Evolutionary conservation across 2,329 filamentous ascomycete genomes (phyloP).

Genomic region (Xylariaceae sp.): DNA sequence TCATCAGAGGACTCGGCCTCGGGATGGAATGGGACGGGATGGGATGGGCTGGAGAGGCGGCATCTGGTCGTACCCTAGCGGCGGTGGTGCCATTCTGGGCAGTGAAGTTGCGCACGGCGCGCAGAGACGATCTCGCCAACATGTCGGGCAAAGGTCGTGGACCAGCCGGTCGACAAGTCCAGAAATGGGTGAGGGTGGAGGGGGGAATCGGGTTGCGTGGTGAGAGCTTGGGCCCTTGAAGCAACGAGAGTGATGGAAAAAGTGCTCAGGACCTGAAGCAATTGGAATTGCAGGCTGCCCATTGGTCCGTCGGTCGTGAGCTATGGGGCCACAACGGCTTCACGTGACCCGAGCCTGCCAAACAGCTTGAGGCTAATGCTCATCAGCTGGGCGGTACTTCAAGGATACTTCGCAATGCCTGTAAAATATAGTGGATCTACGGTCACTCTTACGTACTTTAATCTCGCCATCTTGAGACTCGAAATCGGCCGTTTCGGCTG

Average conservation of each 20-base stretch:
- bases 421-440: not conserved
- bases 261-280: conserved; percentile 32
- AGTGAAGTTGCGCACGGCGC: conserved; percentile 79
- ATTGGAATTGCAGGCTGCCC: conserved; percentile 30
- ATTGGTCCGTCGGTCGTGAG: conserved; percentile 22
- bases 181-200: conserved; percentile 22
- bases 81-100: conserved; percentile 67
- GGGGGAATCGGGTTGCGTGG: conserved; percentile 20
- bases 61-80: conserved; percentile 61
- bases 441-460: not conserved
- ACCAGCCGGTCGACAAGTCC: conserved; percentile 29
- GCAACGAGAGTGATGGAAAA: conserved; percentile 27
- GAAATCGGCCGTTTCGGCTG: no score
- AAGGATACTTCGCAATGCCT: no score
- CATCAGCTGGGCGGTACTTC: not conserved
- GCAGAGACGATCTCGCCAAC: conserved; percentile 89
- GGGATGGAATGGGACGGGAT: conserved; percentile 12
- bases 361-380: conserved; percentile 42
- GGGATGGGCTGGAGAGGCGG: not conserved
- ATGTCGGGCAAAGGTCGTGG: conserved; percentile 57
- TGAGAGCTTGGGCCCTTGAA: conserved; percentile 19
- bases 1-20: conserved; percentile 6
- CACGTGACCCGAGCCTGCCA: conserved; percentile 18
- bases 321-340: conserved; percentile 13
- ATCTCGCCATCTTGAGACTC: no score